Evolutionary conservation across 2,329 filamentous ascomycete genomes (phyloP), one percentile per base, ranked within the genome.

Genomic region (Penicillium sp.): DNA sequence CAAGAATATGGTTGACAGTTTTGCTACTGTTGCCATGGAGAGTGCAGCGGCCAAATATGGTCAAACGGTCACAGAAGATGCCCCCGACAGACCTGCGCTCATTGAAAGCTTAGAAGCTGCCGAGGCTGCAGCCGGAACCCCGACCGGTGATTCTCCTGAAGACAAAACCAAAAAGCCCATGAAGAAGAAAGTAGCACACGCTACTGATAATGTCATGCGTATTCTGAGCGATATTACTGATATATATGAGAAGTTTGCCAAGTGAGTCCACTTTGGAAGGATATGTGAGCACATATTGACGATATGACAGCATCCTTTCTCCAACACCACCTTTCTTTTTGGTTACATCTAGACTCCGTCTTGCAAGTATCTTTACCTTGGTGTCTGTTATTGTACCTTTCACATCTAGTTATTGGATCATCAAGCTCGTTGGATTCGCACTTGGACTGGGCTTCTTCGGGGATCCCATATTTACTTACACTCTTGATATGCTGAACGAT

Each of bases 111-210:
- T 86, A 3, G 86, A 86, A 67, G 82, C 83, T 4, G 83, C 82
- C 0, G 76, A 79, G 23, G 70, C 84, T 19, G 81, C 82, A 13
- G 79, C 81, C 17, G 80, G 84, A 64, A 81, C 84, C 25, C 79
- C 81, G 54, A 74, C 78, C 7, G 78, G 77, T 13, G 68, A 75
- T 50, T 86, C 86, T 1, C 75, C 74, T 5, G 69, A 77, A 0
- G 77, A 82, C n/a, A 82, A 90, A 56, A 89, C 93, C 72, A 90
- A 91, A 73, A 90, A 89, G 31, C 90, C 90, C 0, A 87, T 94
- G 73, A 88, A 91, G 63, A 86, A 84, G 4, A 87, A 87, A 1
- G 87, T 94, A 68, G 92, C 89, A 87, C 84, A 82, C 6, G 87
- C 90, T 72, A 89, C 90, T 73, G 80, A 89, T 42, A 89, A 89